Base-by-base conservation (phyloP, 1,284 basidiomycete genomes). In the Pseudozyma tsukubaensis region DNA sequence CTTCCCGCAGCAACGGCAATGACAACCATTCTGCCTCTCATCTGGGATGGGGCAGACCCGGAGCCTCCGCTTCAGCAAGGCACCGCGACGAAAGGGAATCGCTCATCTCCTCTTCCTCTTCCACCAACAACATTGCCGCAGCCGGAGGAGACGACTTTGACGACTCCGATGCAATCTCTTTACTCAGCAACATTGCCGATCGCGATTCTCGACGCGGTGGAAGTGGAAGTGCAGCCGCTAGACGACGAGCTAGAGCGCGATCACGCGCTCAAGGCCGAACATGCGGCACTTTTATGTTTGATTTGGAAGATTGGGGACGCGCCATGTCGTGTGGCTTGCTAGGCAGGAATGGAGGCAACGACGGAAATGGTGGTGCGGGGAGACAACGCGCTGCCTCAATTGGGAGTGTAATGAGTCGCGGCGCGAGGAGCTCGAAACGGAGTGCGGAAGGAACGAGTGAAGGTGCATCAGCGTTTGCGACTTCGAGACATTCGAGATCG, bases 91-190 rank as follows among this genome's bases (percentile, higher is more conserved):
- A 71, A 36, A 62, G 68, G 4, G 58, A 64, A 51, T 39, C 62
- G 2, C 59, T 71, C 24, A 59, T 70, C 35, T 42, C 55, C 1
- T 21, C 50, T 11, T 29, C 24, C 24, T 29, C 24, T 29, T 29
- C 24, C 24, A 29, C 24, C 3, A 29, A 29, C 24, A 29, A 29
- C 24, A 29, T 29, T 29, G 21, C 47, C 2, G 18, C 50, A 1
- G 21, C 37, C 18, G 52, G 58, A 2, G 61, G 59, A 1, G 74
- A 77, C 48, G 74, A 61, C 32, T 80, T 71, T 57, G 78, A 80
- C 57, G 78, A 80, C 43, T 67, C 70, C 24, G 78, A 80, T 47
- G 78, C 78, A 50, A 80, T 80, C 52, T 79, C 77, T 14, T 61
- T 80, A 16, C 71, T 80, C 29, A 63, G 58, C 59, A 77, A 77